Evolutionary conservation across 768 basidiomycete species (phyloP).

Genomic region (Calocybe indica): DNA sequence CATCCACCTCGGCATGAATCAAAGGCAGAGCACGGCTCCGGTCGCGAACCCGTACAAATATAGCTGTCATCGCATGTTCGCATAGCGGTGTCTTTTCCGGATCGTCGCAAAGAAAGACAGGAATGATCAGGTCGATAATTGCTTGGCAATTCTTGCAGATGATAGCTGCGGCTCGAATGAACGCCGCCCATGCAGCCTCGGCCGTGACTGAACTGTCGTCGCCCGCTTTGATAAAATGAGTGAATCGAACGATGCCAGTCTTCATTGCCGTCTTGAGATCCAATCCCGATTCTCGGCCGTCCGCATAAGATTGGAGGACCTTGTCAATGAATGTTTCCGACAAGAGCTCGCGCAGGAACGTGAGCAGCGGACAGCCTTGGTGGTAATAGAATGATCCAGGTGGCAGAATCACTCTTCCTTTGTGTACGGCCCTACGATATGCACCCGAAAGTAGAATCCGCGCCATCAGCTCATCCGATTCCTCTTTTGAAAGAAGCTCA

Average conservation of each 20-base stretch:
- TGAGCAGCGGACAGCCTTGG: background rate
- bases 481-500: constrained; percentile 9
- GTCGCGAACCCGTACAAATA: too few species aligned
- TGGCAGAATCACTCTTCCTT: too few species aligned
- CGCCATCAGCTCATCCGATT: constrained; percentile 14
- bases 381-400: background rate
- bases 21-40: too few species aligned
- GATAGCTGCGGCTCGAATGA: constrained; percentile 19
- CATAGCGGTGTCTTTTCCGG: background rate
- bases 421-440: constrained; percentile 8
- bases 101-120: constrained; percentile 13
- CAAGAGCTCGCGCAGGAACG: background rate
- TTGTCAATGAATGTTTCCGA: background rate
- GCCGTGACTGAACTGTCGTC: constrained; percentile 15
- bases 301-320: background rate
- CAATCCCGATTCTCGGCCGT: background rate
- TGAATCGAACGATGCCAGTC: constrained; percentile 20
- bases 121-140: constrained; percentile 18
- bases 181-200: constrained; percentile 11
- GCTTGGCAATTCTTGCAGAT: constrained; percentile 9
- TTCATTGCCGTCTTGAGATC: constrained; percentile 12
- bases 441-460: constrained; percentile 15
- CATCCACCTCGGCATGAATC: too few species aligned
- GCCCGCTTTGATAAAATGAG: constrained; percentile 19
- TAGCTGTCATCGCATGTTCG: too few species aligned